Conservation (phyloP, 2,329 filamentous ascomycete species). For the Xylariaceae sp. region DNA sequence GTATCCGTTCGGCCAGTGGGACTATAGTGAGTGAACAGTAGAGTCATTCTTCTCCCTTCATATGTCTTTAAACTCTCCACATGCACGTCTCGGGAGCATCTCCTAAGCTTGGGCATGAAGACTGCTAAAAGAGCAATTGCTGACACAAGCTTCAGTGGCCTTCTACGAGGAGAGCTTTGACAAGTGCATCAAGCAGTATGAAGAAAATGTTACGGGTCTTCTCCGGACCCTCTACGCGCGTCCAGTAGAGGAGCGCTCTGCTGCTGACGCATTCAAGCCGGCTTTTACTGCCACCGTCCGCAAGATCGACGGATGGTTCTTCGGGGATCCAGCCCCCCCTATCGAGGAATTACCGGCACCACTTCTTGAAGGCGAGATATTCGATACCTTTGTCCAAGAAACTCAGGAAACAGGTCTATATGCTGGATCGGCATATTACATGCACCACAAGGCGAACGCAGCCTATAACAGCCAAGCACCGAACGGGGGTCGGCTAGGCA, state of each 20-base stretch:
- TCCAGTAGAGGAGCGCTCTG: constrained; percentile 25
- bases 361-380: constrained; percentile 13
- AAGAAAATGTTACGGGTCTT: constrained; percentile 15
- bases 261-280: constrained; percentile 28
- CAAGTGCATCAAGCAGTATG: constrained; percentile 15
- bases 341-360: constrained; percentile 2
- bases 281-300: constrained; percentile 4
- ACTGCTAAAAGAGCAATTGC: no score
- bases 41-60: no score
- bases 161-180: constrained; percentile 28
- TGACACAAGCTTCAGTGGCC: no score
- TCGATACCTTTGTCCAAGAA: constrained; percentile 22
- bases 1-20: constrained; percentile 34
- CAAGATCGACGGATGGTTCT: constrained; percentile 16
- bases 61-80: no score
- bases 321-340: constrained; percentile 2
- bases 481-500: constrained; percentile 29
- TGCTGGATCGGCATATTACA: constrained; percentile 28
- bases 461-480: constrained; percentile 31
- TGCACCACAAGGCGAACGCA: constrained; percentile 40
- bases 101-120: no score
- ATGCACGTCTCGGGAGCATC: no score
- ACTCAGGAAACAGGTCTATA: constrained; percentile 39
- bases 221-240: constrained; percentile 12
- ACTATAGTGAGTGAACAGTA: no score